Conservation (phyloP, 208 protist species). For the Leishmania braziliensis region DNA sequence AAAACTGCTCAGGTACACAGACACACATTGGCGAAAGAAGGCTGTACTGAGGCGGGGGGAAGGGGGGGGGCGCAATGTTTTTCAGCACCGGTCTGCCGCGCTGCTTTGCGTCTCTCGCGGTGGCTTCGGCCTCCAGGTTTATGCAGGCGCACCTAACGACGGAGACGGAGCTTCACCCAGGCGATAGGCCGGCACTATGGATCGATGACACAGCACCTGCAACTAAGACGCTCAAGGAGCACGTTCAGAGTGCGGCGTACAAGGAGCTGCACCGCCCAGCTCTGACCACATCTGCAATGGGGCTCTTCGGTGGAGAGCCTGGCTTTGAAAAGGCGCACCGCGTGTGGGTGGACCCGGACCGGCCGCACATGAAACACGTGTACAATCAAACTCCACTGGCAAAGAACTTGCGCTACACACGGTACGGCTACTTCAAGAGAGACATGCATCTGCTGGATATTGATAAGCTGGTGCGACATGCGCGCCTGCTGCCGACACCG, state of each 20-base stretch:
- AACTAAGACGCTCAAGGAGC: slow-evolving; percentile 42
- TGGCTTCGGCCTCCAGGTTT: slow-evolving; percentile 35
- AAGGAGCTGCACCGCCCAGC: slow-evolving; percentile 86
- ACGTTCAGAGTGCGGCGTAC: slow-evolving; percentile 74
- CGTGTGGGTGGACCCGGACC: slow-evolving; percentile 91
- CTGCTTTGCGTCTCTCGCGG: slow-evolving; percentile 41
- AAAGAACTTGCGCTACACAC: slow-evolving; percentile 87
- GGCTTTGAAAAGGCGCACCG: slow-evolving; percentile 91
- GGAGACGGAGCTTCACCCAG: background rate
- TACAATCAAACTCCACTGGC: slow-evolving; percentile 88
- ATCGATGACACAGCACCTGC: slow-evolving; percentile 71
- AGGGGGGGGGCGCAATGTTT: slow-evolving; percentile 37
- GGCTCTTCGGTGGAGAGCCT: slow-evolving; percentile 88
- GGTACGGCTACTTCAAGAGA: slow-evolving; percentile 92
- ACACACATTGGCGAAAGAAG: background rate
- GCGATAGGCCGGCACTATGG: slow-evolving; percentile 45
- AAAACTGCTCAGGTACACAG: background rate
- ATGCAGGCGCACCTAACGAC: slow-evolving; percentile 13
- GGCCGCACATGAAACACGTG: slow-evolving; percentile 89
- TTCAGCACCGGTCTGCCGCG: slow-evolving; percentile 23
- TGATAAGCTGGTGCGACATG: slow-evolving; percentile 91
- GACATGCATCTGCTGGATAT: slow-evolving; percentile 92
- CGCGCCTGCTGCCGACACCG: slow-evolving; percentile 86
- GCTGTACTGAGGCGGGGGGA: background rate
- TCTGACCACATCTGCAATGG: slow-evolving; percentile 80